Evolutionary conservation across 1,284 basidiomycete species (phyloP), one percentile per base, ranked within the genome.

Genomic region (Irpex sp.): DNA sequence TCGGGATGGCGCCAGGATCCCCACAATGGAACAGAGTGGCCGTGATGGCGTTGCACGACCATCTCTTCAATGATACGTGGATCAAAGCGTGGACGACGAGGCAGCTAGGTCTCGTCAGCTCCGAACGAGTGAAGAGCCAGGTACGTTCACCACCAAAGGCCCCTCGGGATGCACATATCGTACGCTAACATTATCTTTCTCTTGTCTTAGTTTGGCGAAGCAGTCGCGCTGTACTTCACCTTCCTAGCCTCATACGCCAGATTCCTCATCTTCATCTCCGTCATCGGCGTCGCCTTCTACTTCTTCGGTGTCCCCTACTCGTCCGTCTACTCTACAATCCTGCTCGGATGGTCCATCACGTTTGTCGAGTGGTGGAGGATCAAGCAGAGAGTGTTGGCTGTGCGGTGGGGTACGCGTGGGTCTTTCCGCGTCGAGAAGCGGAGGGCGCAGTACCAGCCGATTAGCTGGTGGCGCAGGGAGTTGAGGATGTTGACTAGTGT

Each of bases 331-430:
- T 94, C 93, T 0, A 77, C 83, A 57, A 75, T 90, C 17, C 78
- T 96, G 47, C 83, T 88, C 4, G 65, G 95, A 6, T 98, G 95
- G 92, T 88, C 91, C 0, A 81, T 93, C 57, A 74, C 83, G n/a
- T 95, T 95, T 69, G 88, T 95, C 64, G 94, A 97, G 72, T 88
- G 86, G 78, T 98, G 95, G 95, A 84, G 90, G 33, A 83, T 96
- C 57, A 85, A 85, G 58, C 92, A 98, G 76, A 85, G 89, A 15
- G 84, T 89, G 53, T 79, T 97, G 11, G 86, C 93, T 1, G 84
- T 95, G 19, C 82, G 86, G 36, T 96, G 94, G 82, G 90, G 91
- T 9, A 92, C 90, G 0, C 83, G 83, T 13, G 92, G 91, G 13
- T 87, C 88, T 0, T 87, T 89, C 71, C 85, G 86, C 19, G 92